Percentiles rank a stretch among this genome's conserved stretches.
Evolutionary conservation across 768 basidiomycete species (phyloP).

Genomic region (Dioszegia crocea): DNA sequence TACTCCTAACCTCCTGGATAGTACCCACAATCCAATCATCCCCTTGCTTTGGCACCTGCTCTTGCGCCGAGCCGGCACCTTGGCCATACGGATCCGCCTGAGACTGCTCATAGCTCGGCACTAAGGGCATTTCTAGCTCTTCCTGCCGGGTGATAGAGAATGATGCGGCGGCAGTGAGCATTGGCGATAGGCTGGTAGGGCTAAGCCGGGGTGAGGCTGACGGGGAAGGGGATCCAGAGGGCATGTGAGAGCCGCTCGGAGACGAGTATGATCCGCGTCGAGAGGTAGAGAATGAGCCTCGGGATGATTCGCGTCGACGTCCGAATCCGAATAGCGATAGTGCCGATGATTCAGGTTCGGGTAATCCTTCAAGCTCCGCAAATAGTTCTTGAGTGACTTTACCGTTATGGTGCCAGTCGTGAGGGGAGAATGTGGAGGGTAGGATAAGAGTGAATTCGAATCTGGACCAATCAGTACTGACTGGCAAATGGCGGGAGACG

Average conservation of each 20-base stretch:
- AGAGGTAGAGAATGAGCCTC: background rate
- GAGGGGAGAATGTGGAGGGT: slow-evolving; percentile 27
- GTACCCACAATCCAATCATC: slow-evolving; percentile 25
- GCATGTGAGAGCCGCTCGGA: background rate
- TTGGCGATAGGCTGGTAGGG: background rate
- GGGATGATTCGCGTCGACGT: background rate
- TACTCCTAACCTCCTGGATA: background rate
- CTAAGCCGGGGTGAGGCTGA: background rate
- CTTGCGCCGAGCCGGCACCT: background rate
- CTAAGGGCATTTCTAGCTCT: slow-evolving; percentile 7
- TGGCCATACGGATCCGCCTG: slow-evolving; percentile 4
- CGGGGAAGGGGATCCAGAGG: slow-evolving; percentile 14
- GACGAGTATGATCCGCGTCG: background rate
- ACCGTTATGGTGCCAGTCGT: slow-evolving; percentile 31
- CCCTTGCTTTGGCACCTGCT: background rate
- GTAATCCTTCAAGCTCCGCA: slow-evolving; percentile 32
- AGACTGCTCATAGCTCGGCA: slow-evolving; percentile 19
- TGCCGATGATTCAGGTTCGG: slow-evolving; percentile 7
- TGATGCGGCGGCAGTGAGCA: slow-evolving; percentile 4
- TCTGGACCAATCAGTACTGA: no score
- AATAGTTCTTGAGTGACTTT: slow-evolving; percentile 23
- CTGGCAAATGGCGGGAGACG: background rate
- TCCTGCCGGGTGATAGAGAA: slow-evolving; percentile 23
- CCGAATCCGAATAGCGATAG: slow-evolving; percentile 2
- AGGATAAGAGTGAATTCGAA: slow-evolving; percentile 37